Conservation (phyloP, 495 filamentous ascomycete genomes). For the Penicillium manginii region DNA sequence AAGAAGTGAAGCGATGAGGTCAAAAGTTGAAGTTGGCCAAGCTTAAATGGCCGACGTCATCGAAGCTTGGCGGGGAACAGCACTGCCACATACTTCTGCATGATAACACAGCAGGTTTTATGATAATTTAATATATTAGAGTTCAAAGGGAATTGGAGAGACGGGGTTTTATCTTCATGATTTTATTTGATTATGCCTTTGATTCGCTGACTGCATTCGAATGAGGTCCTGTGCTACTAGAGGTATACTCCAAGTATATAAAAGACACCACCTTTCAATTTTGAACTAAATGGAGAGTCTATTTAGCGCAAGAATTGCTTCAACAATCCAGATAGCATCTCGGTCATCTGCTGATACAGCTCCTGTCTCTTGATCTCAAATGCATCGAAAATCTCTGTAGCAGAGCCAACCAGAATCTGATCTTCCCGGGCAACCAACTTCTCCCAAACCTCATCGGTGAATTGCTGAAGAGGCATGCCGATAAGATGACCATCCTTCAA, state of each 20-base stretch:
- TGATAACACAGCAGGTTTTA: too few relatives aligned
- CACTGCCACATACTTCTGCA: not conserved
- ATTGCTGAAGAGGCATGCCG: slow-evolving; percentile 68
- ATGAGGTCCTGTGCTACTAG: too few relatives aligned
- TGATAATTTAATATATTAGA: too few relatives aligned
- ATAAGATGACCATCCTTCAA: slow-evolving; percentile 49
- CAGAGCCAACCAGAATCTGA: slow-evolving; percentile 42
- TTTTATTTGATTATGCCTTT: too few relatives aligned
- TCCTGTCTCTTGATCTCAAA: slow-evolving; percentile 44
- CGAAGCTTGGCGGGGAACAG: slow-evolving; percentile 14
- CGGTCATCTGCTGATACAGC: slow-evolving; percentile 41
- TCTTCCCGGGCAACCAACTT: slow-evolving; percentile 56
- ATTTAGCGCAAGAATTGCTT: slow-evolving; percentile 32
- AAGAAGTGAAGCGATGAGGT: too few relatives aligned
- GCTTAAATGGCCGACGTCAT: slow-evolving; percentile 22
- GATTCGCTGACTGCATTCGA: too few relatives aligned
- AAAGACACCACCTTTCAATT: too few relatives aligned
- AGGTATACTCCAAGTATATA: too few relatives aligned
- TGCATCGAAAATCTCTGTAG: slow-evolving; percentile 37
- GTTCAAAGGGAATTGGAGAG: too few relatives aligned
- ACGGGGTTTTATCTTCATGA: too few relatives aligned
- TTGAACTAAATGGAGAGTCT: too few relatives aligned
- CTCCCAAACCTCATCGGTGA: slow-evolving; percentile 62
- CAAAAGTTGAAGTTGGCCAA: not conserved
- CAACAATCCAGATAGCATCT: slow-evolving; percentile 35